These are phyloP conservation scores for Cetraspora pellucida DNA, from an alignment of 192 early-diverging fungal species.

Conservation along the genomic window DNA sequence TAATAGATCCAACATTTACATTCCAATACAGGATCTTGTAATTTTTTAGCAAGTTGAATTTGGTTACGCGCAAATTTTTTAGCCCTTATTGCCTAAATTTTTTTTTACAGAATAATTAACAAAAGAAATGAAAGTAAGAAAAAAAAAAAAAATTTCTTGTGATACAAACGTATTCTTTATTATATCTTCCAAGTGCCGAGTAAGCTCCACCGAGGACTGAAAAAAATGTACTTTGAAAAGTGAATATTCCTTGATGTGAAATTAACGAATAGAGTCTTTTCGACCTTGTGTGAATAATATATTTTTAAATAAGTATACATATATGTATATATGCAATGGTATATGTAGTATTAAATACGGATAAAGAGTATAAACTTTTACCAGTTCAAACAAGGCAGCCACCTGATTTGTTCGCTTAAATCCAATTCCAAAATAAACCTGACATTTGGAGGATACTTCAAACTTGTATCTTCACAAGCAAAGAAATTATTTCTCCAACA, in stretches of 20 bases:
- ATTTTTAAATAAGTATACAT: neutral
- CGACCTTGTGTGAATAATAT: neutral
- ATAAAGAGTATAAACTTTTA: too few relatives aligned
- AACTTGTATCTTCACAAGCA: neutral
- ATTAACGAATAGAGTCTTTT: slow-evolving; percentile 7
- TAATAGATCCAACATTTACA: slow-evolving; percentile 52
- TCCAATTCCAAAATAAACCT: neutral
- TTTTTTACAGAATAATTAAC: neutral
- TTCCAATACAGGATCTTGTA: slow-evolving; percentile 44
- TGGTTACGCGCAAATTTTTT: slow-evolving; percentile 41
- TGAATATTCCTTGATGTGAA: neutral
- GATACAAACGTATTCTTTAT: slow-evolving; percentile 38
- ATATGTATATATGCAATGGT: neutral
- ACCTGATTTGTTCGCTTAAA: neutral
- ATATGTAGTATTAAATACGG: neutral
- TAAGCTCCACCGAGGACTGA: slow-evolving; percentile 50
- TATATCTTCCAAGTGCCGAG: slow-evolving; percentile 47
- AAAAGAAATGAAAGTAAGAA: slow-evolving; percentile 2
- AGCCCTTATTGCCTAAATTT: slow-evolving; percentile 42
- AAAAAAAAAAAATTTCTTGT: neutral
- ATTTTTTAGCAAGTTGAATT: slow-evolving; percentile 40
- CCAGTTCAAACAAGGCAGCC: neutral
- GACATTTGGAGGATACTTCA: neutral
- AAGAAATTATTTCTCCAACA: slow-evolving; percentile 6
- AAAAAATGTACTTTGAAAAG: slow-evolving; percentile 39